phyloP scores from a whole-genome alignment of 805 yeast genomes.

The Ogataea haglerorum region DNA sequence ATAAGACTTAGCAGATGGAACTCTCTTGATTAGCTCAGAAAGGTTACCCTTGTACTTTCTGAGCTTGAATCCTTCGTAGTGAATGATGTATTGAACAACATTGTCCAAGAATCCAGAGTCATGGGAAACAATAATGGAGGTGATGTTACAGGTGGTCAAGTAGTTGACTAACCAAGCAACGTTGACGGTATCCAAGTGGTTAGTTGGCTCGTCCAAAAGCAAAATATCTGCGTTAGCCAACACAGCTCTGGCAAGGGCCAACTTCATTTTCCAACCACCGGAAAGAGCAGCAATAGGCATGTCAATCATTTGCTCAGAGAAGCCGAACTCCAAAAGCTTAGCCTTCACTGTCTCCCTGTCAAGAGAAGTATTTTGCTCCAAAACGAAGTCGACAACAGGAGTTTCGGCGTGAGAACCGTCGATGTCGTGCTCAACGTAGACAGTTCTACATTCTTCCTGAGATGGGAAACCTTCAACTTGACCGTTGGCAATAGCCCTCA shows the following conservation, averaged over 20 bases:
- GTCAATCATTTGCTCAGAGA: conserved; percentile 87
- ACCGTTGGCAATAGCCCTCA: conserved; percentile 96
- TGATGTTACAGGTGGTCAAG: conserved; percentile 97
- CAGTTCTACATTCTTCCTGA: conserved; percentile 98
- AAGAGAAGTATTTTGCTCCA: conserved; percentile 68
- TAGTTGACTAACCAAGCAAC: conserved; percentile 99
- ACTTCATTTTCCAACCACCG: conserved; percentile 99
- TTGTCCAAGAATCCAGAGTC: conserved; percentile 99
- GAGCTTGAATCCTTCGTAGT: conserved; percentile 99
- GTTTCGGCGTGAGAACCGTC: conserved; percentile 98
- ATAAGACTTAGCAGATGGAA: conserved; percentile 98
- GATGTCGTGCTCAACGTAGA: conserved; percentile 99
- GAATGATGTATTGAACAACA: conserved; percentile 96
- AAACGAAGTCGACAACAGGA: conserved; percentile 88
- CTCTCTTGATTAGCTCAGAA: conserved; percentile 97
- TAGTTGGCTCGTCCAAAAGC: conserved; percentile 99
- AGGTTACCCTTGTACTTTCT: conserved; percentile 99
- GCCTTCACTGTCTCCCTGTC: conserved; percentile 66
- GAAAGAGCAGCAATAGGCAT: conserved; percentile 96
- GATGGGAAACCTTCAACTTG: conserved; percentile 99
- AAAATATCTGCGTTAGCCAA: conserved; percentile 97
- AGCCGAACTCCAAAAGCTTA: conserved; percentile 86
- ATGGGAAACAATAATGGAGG: conserved; percentile 98
- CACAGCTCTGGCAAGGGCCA: conserved; percentile 99
- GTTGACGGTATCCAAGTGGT: conserved; percentile 99